Evolutionary conservation across 345 rosid genomes (phyloP), one percentile per base, ranked within the genome.

Genomic region (Aurinia saxatilis): DNA sequence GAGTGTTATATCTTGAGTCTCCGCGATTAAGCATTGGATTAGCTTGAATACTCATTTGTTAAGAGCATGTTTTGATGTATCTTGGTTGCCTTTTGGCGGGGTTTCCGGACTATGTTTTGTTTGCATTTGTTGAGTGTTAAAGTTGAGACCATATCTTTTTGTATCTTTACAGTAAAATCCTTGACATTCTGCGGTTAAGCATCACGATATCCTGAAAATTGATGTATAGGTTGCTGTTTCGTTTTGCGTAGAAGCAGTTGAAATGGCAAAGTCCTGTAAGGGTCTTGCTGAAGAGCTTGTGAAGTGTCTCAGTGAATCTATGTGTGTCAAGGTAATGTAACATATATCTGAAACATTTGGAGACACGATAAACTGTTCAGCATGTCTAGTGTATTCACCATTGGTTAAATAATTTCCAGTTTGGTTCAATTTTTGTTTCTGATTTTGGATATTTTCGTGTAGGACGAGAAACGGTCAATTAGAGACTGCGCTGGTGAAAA

Each of bases 211-310:
- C 21, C 7, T 30, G 50, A 33, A 41, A 51, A 9, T 27, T 65
- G 10, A 66, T 47, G 41, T 35, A 29, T 45, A 37, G 36, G 15
- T 53, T 47, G 10, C 21, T 38, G 11, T 63, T 38, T 50, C 46
- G 11, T 63, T 38, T 50, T 65, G 64, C 15, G 11, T 44, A 13
- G 41, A 30, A 50, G 50, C 65, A 41, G 42, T 63, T 64, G 17
- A 34, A 61, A 95, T 90, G 99, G 60, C 99, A 2, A 95, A 95
- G 78, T 88, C 99, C 50, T 95, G 96, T 79, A 95, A 90, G 70
- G 99, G 96, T 51, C 85, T 95, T 12, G 99, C 98, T 13, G 73
- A 75, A 77, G 97, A 90, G 71, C 85, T 95, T 54, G 96, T 95
- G 15, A 88, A 88, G 79, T 95, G 99, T 75, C 90, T 90, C 31